These are phyloP conservation scores for Jamesozyma jinghongensis DNA, from an alignment of 805 yeast species.

Conservation along the genomic window DNA sequence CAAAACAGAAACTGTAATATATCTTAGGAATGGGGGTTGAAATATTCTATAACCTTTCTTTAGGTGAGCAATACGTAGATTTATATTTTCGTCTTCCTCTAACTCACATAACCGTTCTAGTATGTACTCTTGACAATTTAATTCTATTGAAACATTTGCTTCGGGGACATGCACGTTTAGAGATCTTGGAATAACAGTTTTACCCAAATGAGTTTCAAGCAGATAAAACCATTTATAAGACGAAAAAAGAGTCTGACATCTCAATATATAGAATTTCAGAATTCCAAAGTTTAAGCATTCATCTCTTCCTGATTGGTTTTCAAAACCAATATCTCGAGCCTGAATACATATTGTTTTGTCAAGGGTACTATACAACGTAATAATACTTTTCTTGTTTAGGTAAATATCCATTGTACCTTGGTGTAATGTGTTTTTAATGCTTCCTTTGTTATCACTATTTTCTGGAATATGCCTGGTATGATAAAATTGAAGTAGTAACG, in stretches of 20 bases:
- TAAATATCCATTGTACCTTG: slow-evolving; percentile 25
- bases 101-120: slow-evolving; percentile 6
- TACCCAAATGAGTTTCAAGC: slow-evolving; percentile 40
- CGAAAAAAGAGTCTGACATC: slow-evolving; percentile 42
- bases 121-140: slow-evolving; percentile 15
- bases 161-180: slow-evolving; percentile 42
- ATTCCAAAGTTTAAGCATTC: slow-evolving; percentile 9
- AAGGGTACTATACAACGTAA: slow-evolving; percentile 50
- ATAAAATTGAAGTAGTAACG: slow-evolving; percentile 58
- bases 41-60: slow-evolving; percentile 18
- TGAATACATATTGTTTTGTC: slow-evolving; percentile 53
- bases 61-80: slow-evolving; percentile 11
- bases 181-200: slow-evolving; percentile 34
- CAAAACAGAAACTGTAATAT: slow-evolving; percentile 24
- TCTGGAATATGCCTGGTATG: slow-evolving; percentile 34
- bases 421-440: slow-evolving; percentile 3
- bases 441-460: background rate
- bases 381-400: slow-evolving; percentile 27
- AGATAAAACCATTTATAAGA: slow-evolving; percentile 60
- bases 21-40: slow-evolving; percentile 20
- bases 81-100: slow-evolving; percentile 8
- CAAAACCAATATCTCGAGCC: slow-evolving; percentile 7
- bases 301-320: slow-evolving; percentile 1
- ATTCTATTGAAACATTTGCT: slow-evolving; percentile 17
- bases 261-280: slow-evolving; percentile 41